These are phyloP conservation scores for Apiotrichum gracile DNA, from an alignment of 1,284 basidiomycete species.

Conservation along the genomic window DNA sequence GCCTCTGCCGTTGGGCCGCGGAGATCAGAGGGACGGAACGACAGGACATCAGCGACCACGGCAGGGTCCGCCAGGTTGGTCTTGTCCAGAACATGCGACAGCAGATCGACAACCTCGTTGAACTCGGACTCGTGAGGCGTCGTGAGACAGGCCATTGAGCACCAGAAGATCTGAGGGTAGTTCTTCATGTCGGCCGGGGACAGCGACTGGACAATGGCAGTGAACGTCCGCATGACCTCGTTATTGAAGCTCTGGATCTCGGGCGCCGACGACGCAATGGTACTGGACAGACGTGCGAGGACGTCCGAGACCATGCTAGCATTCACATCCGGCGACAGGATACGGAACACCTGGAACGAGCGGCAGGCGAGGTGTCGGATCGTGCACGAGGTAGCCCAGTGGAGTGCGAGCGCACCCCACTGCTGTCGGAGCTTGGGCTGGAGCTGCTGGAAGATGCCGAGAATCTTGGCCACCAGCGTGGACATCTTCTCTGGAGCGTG, in stretches of 20 bases:
- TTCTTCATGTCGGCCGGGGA: conserved; percentile 56
- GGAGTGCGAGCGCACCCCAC: conserved; percentile 75
- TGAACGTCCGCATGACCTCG: conserved; percentile 75
- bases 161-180: conserved; percentile 84
- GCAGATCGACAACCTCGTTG: conserved; percentile 60
- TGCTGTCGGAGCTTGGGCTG: conserved; percentile 62
- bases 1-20: conserved; percentile 51
- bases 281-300: conserved; percentile 76
- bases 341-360: conserved; percentile 84
- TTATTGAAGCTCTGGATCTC: conserved; percentile 76
- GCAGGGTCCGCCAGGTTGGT: conserved; percentile 66
- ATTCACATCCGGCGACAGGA: conserved; percentile 67
- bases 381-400: conserved; percentile 81
- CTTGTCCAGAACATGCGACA: conserved; percentile 64
- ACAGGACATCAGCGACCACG: conserved; percentile 59
- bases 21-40: conserved; percentile 70
- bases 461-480: conserved; percentile 59
- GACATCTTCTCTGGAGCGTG: conserved; percentile 61
- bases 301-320: conserved; percentile 71
- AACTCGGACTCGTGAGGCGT: conserved; percentile 83
- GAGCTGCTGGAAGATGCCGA: conserved; percentile 65
- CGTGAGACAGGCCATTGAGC: conserved; percentile 69
- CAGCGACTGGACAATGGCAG: conserved; percentile 58
- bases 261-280: conserved; percentile 63
- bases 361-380: conserved; percentile 81